phyloP scores from a whole-genome alignment of 176 grass and related monocot species.

The Bolboschoenus planiculmis region DNA sequence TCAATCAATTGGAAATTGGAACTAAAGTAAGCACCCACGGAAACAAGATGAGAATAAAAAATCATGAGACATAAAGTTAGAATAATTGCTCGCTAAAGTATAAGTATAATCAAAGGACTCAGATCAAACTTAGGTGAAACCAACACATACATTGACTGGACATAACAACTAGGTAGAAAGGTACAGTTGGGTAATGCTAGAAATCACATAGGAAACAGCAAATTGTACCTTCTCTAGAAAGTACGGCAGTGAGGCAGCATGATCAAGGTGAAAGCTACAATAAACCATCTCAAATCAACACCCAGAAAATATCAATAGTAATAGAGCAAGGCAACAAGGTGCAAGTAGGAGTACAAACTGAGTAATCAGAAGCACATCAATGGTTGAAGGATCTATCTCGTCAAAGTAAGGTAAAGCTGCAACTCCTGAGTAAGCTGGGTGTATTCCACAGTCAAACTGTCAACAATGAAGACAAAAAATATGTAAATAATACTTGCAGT shows the following conservation, averaged over 20 bases:
- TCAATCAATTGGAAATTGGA: constrained; percentile 8
- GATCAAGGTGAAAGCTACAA: constrained; percentile 92
- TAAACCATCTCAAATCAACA: neutral
- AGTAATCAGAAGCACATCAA: constrained; percentile 91
- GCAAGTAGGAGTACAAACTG: constrained; percentile 31
- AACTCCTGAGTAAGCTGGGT: constrained; percentile 87
- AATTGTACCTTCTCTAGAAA: constrained; percentile 80
- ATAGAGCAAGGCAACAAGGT: neutral
- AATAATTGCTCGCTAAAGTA: neutral
- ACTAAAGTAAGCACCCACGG: neutral
- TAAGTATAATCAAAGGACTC: neutral
- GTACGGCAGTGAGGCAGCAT: constrained; percentile 87
- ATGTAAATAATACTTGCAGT: neutral
- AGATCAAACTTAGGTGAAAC: neutral
- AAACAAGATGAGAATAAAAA: neutral
- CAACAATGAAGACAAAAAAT: neutral
- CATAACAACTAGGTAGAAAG: neutral
- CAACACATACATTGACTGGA: neutral
- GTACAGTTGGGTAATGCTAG: neutral
- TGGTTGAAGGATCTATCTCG: constrained; percentile 86
- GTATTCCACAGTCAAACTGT: constrained; percentile 95
- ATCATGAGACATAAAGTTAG: neutral
- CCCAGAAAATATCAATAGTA: neutral
- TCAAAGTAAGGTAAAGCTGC: constrained; percentile 89
- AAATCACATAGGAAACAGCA: neutral